Conservation (phyloP, 2,329 filamentous ascomycete species). For the Talaromyces funiculosus region DNA sequence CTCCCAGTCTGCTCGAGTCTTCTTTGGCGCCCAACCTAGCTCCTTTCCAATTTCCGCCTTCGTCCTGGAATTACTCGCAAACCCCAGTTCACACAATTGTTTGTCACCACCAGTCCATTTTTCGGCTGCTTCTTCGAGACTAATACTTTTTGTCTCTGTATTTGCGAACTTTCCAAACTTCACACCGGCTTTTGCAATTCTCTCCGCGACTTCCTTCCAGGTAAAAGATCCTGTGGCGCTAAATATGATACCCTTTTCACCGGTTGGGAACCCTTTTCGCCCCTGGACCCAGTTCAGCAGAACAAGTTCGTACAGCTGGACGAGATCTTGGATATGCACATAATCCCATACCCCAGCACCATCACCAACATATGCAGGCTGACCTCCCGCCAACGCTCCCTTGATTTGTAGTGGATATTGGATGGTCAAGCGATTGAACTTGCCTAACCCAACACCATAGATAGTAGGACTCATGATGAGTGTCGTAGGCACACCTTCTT, state of each 20-base stretch:
- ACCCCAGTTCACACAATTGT: slow-evolving; percentile 5
- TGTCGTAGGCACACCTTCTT: slow-evolving; percentile 39
- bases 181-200: background rate
- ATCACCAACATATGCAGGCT: background rate
- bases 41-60: slow-evolving; percentile 4
- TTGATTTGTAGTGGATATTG: background rate
- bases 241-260: background rate
- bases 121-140: background rate
- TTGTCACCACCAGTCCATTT: background rate
- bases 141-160: background rate
- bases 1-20: slow-evolving; percentile 3
- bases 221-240: background rate
- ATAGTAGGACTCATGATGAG: slow-evolving; percentile 46
- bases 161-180: background rate
- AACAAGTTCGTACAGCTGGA: background rate
- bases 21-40: slow-evolving; percentile 6
- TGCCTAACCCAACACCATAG: slow-evolving; percentile 32
- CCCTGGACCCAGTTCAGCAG: background rate
- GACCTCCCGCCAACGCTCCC: background rate
- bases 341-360: background rate
- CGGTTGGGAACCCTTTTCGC: background rate
- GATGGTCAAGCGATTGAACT: background rate
- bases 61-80: slow-evolving; percentile 3
- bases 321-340: background rate
- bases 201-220: slow-evolving; percentile 3